phyloP scores from a whole-genome alignment of 495 filamentous ascomycete species.

The Bryoglossum gracile region DNA sequence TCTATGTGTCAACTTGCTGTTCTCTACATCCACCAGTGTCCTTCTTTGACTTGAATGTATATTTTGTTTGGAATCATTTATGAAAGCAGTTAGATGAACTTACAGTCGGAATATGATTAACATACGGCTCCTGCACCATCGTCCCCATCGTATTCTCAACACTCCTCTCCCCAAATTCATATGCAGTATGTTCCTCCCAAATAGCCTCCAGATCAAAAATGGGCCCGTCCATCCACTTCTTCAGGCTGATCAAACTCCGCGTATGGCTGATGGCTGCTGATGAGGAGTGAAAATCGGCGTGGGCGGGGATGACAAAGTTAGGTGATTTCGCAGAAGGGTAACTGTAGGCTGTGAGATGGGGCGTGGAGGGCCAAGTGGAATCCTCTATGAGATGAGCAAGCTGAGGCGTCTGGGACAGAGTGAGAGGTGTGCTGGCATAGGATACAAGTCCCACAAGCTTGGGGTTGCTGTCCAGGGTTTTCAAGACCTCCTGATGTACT shows the following conservation, averaged over 20 bases:
- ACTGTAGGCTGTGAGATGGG: neutral
- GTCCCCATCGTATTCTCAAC: slow-evolving; percentile 48
- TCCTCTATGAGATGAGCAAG: too few relatives aligned
- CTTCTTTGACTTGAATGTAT: too few relatives aligned
- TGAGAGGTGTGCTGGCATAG: too few relatives aligned
- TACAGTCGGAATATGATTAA: slow-evolving; percentile 47
- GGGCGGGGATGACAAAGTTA: neutral
- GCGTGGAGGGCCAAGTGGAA: neutral
- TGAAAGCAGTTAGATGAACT: neutral
- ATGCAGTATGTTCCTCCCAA: slow-evolving; percentile 51
- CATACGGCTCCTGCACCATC: slow-evolving; percentile 52
- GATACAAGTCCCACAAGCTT: slow-evolving; percentile 29
- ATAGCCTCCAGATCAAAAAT: slow-evolving; percentile 52
- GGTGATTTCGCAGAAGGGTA: neutral
- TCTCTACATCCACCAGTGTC: too few relatives aligned
- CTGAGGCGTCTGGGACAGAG: too few relatives aligned
- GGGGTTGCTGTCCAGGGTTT: too few relatives aligned
- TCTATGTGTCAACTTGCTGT: too few relatives aligned
- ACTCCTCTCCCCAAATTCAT: slow-evolving; percentile 45
- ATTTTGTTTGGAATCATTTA: neutral
- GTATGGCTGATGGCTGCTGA: slow-evolving; percentile 34
- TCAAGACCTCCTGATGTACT: too few relatives aligned
- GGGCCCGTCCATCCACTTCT: slow-evolving; percentile 39
- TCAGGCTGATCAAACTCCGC: slow-evolving; percentile 42
- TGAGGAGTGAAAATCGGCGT: neutral